Evolutionary conservation across 176 grass and related monocot species (phyloP).

Genomic region (Zoysia pacifica): DNA sequence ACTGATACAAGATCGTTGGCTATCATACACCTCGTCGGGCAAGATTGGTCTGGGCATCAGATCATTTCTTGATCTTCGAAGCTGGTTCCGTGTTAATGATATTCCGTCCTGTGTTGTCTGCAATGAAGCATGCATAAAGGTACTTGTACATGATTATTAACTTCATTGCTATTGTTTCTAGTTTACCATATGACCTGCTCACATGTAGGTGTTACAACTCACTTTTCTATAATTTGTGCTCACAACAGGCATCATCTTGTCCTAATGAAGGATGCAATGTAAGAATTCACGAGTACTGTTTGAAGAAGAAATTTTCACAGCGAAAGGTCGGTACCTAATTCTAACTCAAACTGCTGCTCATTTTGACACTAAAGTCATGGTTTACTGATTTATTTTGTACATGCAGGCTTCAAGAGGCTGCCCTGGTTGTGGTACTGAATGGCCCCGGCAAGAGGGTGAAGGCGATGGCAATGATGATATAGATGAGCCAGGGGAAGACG

Average conservation of each 20-base stretch:
- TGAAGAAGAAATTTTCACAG: slow-evolving; percentile 79
- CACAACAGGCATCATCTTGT: slow-evolving; percentile 65
- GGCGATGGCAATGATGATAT: slow-evolving; percentile 27
- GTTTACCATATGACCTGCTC: neutral
- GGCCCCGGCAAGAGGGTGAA: slow-evolving; percentile 58
- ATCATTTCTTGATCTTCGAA: slow-evolving; percentile 89
- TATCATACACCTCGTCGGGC: slow-evolving; percentile 55
- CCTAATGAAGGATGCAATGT: slow-evolving; percentile 67
- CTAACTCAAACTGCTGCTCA: neutral
- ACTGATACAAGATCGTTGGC: slow-evolving; percentile 70
- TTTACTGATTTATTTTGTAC: slow-evolving; percentile 15
- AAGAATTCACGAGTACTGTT: slow-evolving; percentile 88
- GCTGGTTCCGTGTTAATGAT: slow-evolving; percentile 73
- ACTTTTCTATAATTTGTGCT: slow-evolving; percentile 13
- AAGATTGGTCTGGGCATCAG: slow-evolving; percentile 77
- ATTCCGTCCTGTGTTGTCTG: slow-evolving; percentile 87
- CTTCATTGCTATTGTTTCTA: slow-evolving; percentile 1
- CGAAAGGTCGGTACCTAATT: slow-evolving; percentile 46
- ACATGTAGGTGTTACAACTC: neutral
- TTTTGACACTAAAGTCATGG: neutral
- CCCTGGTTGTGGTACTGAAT: slow-evolving; percentile 64
- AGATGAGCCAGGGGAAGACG: slow-evolving; percentile 33
- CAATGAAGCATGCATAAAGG: slow-evolving; percentile 94
- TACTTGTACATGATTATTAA: slow-evolving; percentile 12
- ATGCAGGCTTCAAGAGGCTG: slow-evolving; percentile 67